Percentiles rank a stretch among this genome's conserved stretches.
These are phyloP conservation scores for Paraglomus brasilianum DNA, from an alignment of 192 early-diverging fungal genomes.

Conservation along the genomic window DNA sequence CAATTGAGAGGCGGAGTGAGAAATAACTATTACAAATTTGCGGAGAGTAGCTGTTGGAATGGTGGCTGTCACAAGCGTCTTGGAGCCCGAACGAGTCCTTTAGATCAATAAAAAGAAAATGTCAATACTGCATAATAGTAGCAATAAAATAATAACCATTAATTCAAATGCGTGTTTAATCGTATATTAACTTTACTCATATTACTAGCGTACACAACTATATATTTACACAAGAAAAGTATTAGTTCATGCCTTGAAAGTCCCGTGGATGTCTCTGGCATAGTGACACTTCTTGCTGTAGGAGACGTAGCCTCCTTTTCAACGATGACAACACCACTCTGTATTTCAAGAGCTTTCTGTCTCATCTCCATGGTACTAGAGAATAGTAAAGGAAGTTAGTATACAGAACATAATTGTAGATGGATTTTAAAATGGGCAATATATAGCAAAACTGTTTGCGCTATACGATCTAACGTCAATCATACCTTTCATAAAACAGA, in stretches of 20 bases:
- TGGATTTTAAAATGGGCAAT: background rate
- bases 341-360: conserved; percentile 23
- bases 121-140: background rate
- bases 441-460: conserved; percentile 31
- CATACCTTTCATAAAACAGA: conserved; percentile 79
- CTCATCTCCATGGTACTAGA: conserved; percentile 23
- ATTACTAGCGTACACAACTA: no score
- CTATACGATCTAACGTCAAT: conserved; percentile 36
- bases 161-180: no score
- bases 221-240: no score
- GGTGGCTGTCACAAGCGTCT: conserved; percentile 17
- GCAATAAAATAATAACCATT: no score
- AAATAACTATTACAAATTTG: conserved; percentile 37
- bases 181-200: no score
- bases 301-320: conserved; percentile 18
- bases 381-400: background rate
- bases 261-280: no score
- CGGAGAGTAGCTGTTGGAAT: conserved; percentile 45
- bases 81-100: background rate
- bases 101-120: background rate
- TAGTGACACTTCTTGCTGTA: no score
- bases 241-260: no score
- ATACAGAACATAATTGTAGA: background rate
- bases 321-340: conserved; percentile 28
- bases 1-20: background rate